A percentile compares a stretch with the other conserved stretches of the same genome.
Evolutionary conservation across 495 filamentous ascomycete species (phyloP).

Genomic region (Aspergillus biplanus): DNA sequence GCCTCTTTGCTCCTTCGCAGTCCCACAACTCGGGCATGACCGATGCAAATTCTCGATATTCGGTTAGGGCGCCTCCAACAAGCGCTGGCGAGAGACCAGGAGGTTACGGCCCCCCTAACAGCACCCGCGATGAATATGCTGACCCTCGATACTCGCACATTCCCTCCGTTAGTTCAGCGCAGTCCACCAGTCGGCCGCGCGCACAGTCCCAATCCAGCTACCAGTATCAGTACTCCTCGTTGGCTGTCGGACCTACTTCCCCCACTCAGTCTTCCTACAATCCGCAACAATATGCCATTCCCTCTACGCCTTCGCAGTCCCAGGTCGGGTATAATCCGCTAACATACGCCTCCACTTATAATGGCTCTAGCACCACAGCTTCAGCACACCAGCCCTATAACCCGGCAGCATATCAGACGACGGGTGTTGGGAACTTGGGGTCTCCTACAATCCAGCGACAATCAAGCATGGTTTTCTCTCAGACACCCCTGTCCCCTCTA

Average conservation of each 20-base stretch:
- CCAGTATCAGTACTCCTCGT: conserved; percentile 60
- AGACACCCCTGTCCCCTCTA: conserved; percentile 39
- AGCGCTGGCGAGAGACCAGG: conserved; percentile 21
- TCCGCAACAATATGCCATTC: conserved; percentile 75
- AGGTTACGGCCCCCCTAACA: conserved; percentile 31
- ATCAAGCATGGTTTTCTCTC: conserved; percentile 37
- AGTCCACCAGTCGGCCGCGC: conserved; percentile 48
- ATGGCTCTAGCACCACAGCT: conserved; percentile 28
- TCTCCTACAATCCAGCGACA: conserved; percentile 37
- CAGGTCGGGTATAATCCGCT: conserved; percentile 42
- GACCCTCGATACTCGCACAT: conserved; percentile 39
- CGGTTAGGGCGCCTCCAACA: conserved; percentile 14
- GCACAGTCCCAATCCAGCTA: conserved; percentile 57
- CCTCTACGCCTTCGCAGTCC: conserved; percentile 59
- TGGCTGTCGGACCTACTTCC: conserved; percentile 45
- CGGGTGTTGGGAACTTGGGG: conserved; percentile 29
- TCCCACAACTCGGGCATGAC: conserved; percentile 36
- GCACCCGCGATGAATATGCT: conserved; percentile 42
- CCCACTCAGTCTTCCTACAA: conserved; percentile 71
- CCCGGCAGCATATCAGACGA: conserved; percentile 66
- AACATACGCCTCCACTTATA: conserved; percentile 47
- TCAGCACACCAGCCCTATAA: conserved; percentile 67
- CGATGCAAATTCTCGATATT: conserved; percentile 34
- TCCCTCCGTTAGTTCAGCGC: conserved; percentile 37
- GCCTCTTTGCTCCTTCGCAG: conserved; percentile 46